Percentiles rank a stretch among this genome's conserved stretches.
These are phyloP conservation scores for Elsinoe australis DNA, from an alignment of 2,329 filamentous ascomycete genomes.

Conservation along the genomic window DNA sequence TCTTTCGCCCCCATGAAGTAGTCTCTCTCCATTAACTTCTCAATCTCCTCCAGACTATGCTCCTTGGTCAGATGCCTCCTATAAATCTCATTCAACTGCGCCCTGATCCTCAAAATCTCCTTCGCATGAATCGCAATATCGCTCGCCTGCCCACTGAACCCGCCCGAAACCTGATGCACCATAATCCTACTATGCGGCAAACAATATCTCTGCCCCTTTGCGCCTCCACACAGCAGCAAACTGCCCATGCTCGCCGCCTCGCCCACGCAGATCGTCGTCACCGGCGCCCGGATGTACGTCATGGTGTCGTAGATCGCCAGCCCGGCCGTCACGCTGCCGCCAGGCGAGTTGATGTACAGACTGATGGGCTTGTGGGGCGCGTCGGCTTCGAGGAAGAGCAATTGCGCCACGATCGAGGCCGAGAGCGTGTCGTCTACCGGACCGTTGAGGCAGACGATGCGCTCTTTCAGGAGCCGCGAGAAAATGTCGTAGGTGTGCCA, in stretches of 20 bases:
- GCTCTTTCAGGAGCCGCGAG: conserved; percentile 55
- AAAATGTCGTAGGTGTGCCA: conserved; percentile 46
- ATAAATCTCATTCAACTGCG: conserved; percentile 86
- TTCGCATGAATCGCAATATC: conserved; percentile 97
- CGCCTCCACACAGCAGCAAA: conserved; percentile 76
- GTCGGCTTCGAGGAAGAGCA: conserved; percentile 96
- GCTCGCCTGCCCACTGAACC: conserved; percentile 57
- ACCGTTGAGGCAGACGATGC: conserved; percentile 89
- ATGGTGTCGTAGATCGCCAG: conserved; percentile 97
- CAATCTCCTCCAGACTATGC: conserved; percentile 72
- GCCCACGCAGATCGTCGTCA: conserved; percentile 90
- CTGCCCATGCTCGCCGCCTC: conserved; percentile 94
- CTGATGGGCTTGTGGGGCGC: conserved; percentile 90
- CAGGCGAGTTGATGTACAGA: conserved; percentile 96
- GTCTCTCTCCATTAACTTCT: conserved; percentile 93
- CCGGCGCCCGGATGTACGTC: conserved; percentile 88
- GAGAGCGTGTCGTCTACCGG: conserved; percentile 83
- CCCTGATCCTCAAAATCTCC: conserved; percentile 81
- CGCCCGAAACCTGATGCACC: conserved; percentile 90
- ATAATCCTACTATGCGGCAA: conserved; percentile 93
- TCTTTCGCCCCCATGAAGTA: conserved; percentile 87
- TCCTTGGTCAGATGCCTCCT: conserved; percentile 69
- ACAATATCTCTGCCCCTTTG: conserved; percentile 75
- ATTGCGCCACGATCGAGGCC: conserved; percentile 88
- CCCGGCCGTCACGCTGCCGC: conserved; percentile 78